phyloP scores from a whole-genome alignment of 768 basidiomycete genomes.

The Leccinum uliginosum region DNA sequence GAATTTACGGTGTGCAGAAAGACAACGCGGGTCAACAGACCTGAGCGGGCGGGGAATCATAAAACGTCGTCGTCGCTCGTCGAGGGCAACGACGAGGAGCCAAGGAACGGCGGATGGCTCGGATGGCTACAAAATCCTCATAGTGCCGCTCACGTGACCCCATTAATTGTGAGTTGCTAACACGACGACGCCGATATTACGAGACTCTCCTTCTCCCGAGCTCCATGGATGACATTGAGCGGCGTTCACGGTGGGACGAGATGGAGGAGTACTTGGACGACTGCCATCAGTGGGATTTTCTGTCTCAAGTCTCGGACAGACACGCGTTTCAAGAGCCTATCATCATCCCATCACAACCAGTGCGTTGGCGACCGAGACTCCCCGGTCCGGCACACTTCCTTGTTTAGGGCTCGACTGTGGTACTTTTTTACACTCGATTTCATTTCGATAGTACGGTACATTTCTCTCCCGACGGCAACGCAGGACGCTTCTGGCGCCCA shows the following conservation, averaged over 20 bases:
- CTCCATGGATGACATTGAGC: not conserved
- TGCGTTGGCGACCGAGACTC: constrained; percentile 10
- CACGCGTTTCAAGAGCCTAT: not conserved
- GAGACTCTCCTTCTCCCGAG: not conserved
- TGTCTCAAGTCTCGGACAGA: not conserved
- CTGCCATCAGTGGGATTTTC: not conserved
- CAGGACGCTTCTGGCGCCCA: constrained; percentile 9
- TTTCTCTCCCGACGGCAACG: not conserved
- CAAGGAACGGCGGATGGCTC: not conserved
- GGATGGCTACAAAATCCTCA: constrained; percentile 9
- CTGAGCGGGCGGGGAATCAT: constrained; percentile 1
- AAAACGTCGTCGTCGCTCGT: not conserved
- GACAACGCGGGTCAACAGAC: no score
- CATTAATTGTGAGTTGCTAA: constrained; percentile 2
- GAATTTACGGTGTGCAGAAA: no score
- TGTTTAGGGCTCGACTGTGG: no score
- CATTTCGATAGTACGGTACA: constrained; percentile 4
- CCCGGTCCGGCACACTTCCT: constrained; percentile 1
- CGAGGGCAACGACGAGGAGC: constrained; percentile 7
- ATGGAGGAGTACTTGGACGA: not conserved
- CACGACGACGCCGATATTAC: constrained; percentile 2
- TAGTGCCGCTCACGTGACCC: constrained; percentile 17
- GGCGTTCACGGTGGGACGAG: not conserved
- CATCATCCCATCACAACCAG: constrained; percentile 20
- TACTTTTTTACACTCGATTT: constrained; percentile 2